Evolutionary conservation across 2,329 filamentous ascomycete genomes (phyloP).

Genomic region (Aspergillus ochraceus): DNA sequence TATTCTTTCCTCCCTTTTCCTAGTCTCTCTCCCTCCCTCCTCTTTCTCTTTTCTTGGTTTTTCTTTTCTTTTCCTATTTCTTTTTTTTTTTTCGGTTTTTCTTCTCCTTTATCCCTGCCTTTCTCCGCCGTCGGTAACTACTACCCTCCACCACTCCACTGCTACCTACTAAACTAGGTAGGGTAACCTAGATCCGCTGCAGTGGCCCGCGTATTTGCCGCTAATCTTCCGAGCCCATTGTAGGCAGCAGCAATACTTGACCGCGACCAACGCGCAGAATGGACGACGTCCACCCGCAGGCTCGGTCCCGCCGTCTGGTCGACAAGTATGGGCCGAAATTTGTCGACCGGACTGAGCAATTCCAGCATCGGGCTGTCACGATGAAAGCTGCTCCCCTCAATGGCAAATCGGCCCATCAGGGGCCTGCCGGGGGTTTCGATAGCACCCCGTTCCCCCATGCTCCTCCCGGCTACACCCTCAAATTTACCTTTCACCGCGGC

Average conservation of each 20-base stretch:
- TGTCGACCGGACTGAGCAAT: conserved; percentile 39
- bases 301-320: conserved; percentile 22
- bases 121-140: neutral
- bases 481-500: conserved; percentile 80
- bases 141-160: neutral
- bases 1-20: no score
- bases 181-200: neutral
- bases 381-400: conserved; percentile 19
- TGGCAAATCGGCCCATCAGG: conserved; percentile 9
- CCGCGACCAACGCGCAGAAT: conserved; percentile 3
- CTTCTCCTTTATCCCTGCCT: neutral
- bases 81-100: neutral
- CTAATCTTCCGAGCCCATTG: neutral
- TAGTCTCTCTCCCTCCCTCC: no score
- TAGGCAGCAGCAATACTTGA: neutral
- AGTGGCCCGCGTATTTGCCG: neutral
- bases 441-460: conserved; percentile 72
- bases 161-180: no score
- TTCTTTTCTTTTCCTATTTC: neutral
- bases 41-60: no score
- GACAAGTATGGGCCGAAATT: conserved; percentile 41
- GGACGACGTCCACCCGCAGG: conserved; percentile 20
- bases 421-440: conserved; percentile 77
- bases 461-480: conserved; percentile 78
- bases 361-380: conserved; percentile 35